A percentile compares a stretch with the other conserved stretches of the same genome.
Conservation (phyloP, 768 basidiomycete genomes). For the Terana coerulea region DNA sequence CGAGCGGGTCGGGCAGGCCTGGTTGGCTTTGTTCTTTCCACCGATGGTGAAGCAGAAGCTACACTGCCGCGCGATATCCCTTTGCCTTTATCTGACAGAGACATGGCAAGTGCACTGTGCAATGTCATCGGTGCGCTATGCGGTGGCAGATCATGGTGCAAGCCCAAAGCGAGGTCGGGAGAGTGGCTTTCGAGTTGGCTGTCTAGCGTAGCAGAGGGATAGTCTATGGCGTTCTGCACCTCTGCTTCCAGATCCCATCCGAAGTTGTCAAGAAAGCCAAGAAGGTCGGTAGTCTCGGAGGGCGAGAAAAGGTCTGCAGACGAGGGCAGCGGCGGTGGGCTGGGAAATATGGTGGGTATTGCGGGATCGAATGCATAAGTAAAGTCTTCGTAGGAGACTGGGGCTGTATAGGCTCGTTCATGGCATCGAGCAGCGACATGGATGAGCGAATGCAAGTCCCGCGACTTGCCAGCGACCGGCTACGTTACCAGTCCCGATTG, state of each 20-base stretch:
- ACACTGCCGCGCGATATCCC: not conserved
- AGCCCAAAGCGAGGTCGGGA: too few relatives aligned
- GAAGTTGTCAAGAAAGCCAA: slow-evolving; percentile 82
- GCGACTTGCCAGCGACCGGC: too few relatives aligned
- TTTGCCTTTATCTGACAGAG: slow-evolving; percentile 5
- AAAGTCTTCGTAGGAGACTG: slow-evolving; percentile 63
- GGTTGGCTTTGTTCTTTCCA: slow-evolving; percentile 35
- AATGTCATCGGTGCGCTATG: slow-evolving; percentile 12
- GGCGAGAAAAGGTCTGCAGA: slow-evolving; percentile 78
- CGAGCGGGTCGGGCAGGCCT: slow-evolving; percentile 35
- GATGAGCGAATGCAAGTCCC: too few relatives aligned
- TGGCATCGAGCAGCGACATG: slow-evolving; percentile 2
- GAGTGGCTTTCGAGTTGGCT: slow-evolving; percentile 1
- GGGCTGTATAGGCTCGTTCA: slow-evolving; percentile 38
- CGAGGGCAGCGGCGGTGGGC: slow-evolving; percentile 58
- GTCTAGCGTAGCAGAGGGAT: not conserved
- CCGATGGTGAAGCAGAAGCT: slow-evolving; percentile 30
- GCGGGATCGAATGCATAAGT: slow-evolving; percentile 69
- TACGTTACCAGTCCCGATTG: too few relatives aligned
- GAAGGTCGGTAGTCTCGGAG: slow-evolving; percentile 72
- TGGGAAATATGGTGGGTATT: slow-evolving; percentile 51
- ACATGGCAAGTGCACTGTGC: slow-evolving; percentile 13
- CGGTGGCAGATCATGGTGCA: slow-evolving; percentile 6
- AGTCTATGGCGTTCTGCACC: slow-evolving; percentile 10
- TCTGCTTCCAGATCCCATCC: slow-evolving; percentile 56